Evolutionary conservation across 2,329 filamentous ascomycete species (phyloP), one percentile per base, ranked within the genome.

Genomic region (Ophiostoma novo-ulmi): DNA sequence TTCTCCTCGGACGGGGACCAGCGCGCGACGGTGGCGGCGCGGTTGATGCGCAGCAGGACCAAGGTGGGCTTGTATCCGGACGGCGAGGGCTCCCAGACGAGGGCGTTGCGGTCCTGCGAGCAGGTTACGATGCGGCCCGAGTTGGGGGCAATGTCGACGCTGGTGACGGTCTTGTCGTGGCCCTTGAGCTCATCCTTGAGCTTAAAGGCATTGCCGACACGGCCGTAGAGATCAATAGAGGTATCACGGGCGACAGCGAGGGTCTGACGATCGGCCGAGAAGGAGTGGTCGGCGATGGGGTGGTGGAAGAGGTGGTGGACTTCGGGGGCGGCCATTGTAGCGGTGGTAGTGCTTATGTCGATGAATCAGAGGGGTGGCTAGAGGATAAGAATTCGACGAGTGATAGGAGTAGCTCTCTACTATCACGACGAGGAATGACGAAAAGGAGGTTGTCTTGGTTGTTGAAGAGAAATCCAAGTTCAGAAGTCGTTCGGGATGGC

Each of bases 401-500:
- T 85, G 89, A 91, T 93, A 95, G 92, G 93, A 96, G 92, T 80
- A 92, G 88, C 93, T 97, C 95, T 98, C 95, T 90, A 98, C 95
- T 97, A 95, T 86, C 91, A 87, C 84, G 58, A 14, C 26, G 70
- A 64, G 69, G 70, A 39, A 44, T 35, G 63, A 58, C n/a, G 52
- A 22, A 26, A 11, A n/a, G 52, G 8, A n/a, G n/a, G 52, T 58
- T 58, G n/a, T 11, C 10, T 6, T n/a, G 20, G 67, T 71, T 68
- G 64, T 58, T 38, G 72, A 35, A 13, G 52, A 41, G 0, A 48
- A n/a, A 35, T 17, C 26, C 2, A 36, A 48, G 52, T 4, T 58
- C n/a, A 58, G 14, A n/a, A 36, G 55, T 14, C 38, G 61, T 22
- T 58, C 41, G 69, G 68, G 58, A 71, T 67, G 66, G 71, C 69